These are phyloP conservation scores for Bombardia bombarda DNA, from an alignment of 495 filamentous ascomycete species.

Conservation along the genomic window DNA sequence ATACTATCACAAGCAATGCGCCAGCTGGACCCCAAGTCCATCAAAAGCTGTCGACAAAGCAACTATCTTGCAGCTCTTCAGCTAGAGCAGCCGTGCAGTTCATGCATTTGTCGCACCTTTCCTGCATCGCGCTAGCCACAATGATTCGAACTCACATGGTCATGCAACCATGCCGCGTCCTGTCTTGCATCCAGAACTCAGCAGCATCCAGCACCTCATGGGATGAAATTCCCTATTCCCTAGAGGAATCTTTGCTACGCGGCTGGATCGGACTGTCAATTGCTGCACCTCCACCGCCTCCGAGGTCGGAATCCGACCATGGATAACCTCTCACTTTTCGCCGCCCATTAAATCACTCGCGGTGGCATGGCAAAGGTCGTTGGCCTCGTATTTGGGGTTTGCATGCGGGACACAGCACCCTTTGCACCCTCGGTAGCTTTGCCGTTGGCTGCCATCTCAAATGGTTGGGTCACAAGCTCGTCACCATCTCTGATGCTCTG, in stretches of 20 bases:
- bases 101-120: too few relatives aligned
- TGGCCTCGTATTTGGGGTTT: background rate
- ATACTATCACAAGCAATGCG: conserved; percentile 21
- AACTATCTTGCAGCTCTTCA: conserved; percentile 1
- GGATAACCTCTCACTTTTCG: too few relatives aligned
- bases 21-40: conserved; percentile 9
- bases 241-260: background rate
- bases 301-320: background rate
- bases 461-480: conserved; percentile 1
- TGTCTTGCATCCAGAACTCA: background rate
- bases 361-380: too few relatives aligned
- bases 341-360: too few relatives aligned
- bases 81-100: conserved; percentile 4
- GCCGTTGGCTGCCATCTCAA: background rate
- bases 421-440: too few relatives aligned
- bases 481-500: background rate
- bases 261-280: background rate
- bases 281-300: background rate
- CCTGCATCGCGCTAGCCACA: conserved; percentile 9
- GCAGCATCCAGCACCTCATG: too few relatives aligned
- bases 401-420: too few relatives aligned
- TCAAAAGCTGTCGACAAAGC: conserved; percentile 11
- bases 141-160: conserved; percentile 7
- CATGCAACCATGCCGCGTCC: conserved; percentile 12
- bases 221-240: too few relatives aligned